Evolutionary conservation across 2,329 filamentous ascomycete genomes (phyloP).

Genomic region (Aspergillus sojae): DNA sequence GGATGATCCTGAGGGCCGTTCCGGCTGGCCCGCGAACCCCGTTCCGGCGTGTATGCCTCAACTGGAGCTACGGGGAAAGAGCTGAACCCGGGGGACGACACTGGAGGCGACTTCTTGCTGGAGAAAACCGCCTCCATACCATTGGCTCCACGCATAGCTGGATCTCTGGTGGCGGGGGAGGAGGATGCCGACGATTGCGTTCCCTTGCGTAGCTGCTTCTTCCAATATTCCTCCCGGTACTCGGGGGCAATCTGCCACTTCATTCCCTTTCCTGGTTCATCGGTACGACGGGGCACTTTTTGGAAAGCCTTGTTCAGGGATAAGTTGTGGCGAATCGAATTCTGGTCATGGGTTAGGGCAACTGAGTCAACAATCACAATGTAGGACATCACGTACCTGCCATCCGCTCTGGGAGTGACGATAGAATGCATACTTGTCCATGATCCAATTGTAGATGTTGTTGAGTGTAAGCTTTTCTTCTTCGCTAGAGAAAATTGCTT

Average conservation of each 20-base stretch:
- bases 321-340: conserved; percentile 94
- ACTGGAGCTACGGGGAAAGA: conserved; percentile 46
- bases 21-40: conserved; percentile 43
- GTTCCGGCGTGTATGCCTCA: conserved; percentile 52
- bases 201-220: conserved; percentile 58
- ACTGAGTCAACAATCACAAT: background rate
- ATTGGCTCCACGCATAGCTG: conserved; percentile 39
- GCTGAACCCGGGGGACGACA: conserved; percentile 44
- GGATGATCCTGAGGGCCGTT: conserved; percentile 33
- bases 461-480: conserved; percentile 89
- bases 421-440: conserved; percentile 89
- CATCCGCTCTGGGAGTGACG: conserved; percentile 82
- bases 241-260: conserved; percentile 95
- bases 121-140: conserved; percentile 46
- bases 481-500: conserved; percentile 84
- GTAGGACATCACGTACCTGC: conserved; percentile 66
- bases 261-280: conserved; percentile 98
- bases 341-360: conserved; percentile 53
- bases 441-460: conserved; percentile 94
- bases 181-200: conserved; percentile 50
- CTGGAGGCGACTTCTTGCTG: conserved; percentile 39
- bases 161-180: conserved; percentile 49
- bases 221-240: conserved; percentile 82
- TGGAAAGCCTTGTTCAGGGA: conserved; percentile 94
- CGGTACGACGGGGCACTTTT: conserved; percentile 87